Evolutionary conservation across 1,139 yeast genomes (phyloP).

Genomic region (Wickerhamiella infanticola): DNA sequence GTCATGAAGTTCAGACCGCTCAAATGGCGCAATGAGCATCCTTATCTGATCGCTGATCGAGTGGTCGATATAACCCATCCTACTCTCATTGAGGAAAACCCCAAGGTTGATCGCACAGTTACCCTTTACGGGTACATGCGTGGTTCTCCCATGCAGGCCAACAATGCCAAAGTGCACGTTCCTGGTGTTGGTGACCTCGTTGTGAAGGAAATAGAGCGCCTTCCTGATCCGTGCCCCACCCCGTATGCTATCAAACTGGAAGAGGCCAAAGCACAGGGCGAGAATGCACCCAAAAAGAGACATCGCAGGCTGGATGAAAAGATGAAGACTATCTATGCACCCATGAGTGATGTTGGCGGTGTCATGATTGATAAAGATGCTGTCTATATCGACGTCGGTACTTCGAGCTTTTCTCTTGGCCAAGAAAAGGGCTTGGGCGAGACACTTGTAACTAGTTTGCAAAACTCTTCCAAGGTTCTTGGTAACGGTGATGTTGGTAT

Average conservation of each 20-base stretch:
- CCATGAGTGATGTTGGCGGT: slow-evolving; percentile 99
- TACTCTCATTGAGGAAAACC: slow-evolving; percentile 54
- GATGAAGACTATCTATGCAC: slow-evolving; percentile 90
- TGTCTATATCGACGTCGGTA: slow-evolving; percentile 84
- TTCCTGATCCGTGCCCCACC: slow-evolving; percentile 98
- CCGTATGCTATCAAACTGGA: slow-evolving; percentile 78
- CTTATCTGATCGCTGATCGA: slow-evolving; percentile 82
- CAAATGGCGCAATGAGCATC: slow-evolving; percentile 98
- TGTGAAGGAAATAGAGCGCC: slow-evolving; percentile 61
- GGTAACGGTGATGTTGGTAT: slow-evolving; percentile 57
- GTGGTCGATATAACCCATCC: slow-evolving; percentile 96
- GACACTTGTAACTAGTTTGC: slow-evolving; percentile 65
- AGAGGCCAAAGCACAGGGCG: slow-evolving; percentile 55
- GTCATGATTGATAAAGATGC: slow-evolving; percentile 94
- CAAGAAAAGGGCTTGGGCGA: slow-evolving; percentile 71
- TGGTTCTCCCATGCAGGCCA: slow-evolving; percentile 70
- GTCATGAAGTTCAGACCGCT: slow-evolving; percentile 97
- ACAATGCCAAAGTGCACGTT: slow-evolving; percentile 73
- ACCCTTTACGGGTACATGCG: slow-evolving; percentile 90
- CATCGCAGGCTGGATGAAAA: slow-evolving; percentile 87
- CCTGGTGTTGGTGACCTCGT: slow-evolving; percentile 92
- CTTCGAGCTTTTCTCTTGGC: slow-evolving; percentile 43
- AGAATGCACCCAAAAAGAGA: slow-evolving; percentile 31
- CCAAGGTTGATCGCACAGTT: slow-evolving; percentile 74
- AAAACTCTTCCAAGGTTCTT: slow-evolving; percentile 47